These are phyloP conservation scores for Bombardia bombarda DNA, from an alignment of 495 filamentous ascomycete genomes.

Conservation along the genomic window DNA sequence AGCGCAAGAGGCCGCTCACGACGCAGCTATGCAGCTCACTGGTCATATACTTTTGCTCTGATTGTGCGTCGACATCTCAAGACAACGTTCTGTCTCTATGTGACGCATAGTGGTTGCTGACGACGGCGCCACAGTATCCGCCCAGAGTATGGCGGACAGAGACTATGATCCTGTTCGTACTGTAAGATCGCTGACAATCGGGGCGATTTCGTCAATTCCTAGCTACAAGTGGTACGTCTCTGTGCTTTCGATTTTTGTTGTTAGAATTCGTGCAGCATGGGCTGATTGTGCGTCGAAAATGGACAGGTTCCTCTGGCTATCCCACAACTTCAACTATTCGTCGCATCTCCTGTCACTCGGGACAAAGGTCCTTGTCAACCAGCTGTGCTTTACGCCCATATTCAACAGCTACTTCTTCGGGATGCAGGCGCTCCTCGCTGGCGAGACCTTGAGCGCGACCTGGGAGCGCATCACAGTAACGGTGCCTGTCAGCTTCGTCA, in stretches of 20 bases:
- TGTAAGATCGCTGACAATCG: conserved; percentile 63
- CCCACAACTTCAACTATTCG: conserved; percentile 70
- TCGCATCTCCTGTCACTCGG: conserved; percentile 61
- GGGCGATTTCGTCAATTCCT: conserved; percentile 63
- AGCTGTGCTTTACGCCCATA: conserved; percentile 71
- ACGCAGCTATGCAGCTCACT: conserved; percentile 73
- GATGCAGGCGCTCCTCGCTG: conserved; percentile 59
- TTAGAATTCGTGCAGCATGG: not conserved
- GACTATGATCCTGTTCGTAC: conserved; percentile 67
- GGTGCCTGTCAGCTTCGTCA: conserved; percentile 66
- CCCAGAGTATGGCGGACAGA: conserved; percentile 55
- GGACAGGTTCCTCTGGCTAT: conserved; percentile 71
- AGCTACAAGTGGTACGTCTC: conserved; percentile 70
- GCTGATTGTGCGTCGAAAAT: not conserved
- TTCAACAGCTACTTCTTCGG: conserved; percentile 94
- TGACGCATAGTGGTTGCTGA: not conserved
- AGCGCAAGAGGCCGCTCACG: conserved; percentile 60
- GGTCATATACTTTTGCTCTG: conserved; percentile 71
- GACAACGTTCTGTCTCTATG: not conserved
- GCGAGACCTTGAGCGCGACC: conserved; percentile 51
- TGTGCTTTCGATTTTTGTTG: no score
- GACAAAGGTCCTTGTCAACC: conserved; percentile 75
- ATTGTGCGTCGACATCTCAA: conserved; percentile 27
- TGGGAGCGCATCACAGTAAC: conserved; percentile 65
- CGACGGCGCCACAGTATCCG: conserved; percentile 42